Base-by-base conservation (phyloP, 805 yeast species). In the Torulaspora gathmanii region DNA sequence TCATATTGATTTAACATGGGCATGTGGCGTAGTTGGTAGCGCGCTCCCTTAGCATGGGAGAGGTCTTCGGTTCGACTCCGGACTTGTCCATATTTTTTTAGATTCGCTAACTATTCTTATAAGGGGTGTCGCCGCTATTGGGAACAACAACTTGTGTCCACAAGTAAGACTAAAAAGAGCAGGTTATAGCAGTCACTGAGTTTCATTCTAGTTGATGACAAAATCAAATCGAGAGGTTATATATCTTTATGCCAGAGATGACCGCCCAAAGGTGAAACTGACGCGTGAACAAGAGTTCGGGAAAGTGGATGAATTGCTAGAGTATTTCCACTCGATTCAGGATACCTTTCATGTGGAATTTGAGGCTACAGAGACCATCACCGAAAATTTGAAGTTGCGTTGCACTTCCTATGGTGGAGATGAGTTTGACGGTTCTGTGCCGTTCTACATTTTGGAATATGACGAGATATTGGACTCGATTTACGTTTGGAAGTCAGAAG, bases 21-120 rank as follows among this genome's bases (percentile, higher is more conserved):
- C 83, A 80, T 79, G 82, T 79, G 84, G 84, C 84, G 83, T 75
- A 79, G 83, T 79, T 78, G 83, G 84, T 79, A 79, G 84, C 83
- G 84, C 83, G 83, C 76, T 77, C 80, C 78, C 83, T 78, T 79
- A 77, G 83, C 83, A 79, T 78, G 83, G 78, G 81, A 77, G 77
- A 79, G 83, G 84, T 79, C 83, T 77, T 78, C 78, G 83, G 84
- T 79, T 79, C 84, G 80, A 79, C 74, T 79, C 83, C 83, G 78
- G 78, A 77, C 82, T 79, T 80, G 83, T 79, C 83, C 83, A 78
- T 49, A 44, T 46, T 57, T 50, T 31, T 28, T 29, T 35, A 11
- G 10, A 15, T 15, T n/a, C 12, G 22, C n/a, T 9, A n/a, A 7
- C 19, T 33, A 12, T 15, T 39, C 7, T 26, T 37, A 11, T 23